Conservation (phyloP, 2,329 filamentous ascomycete genomes). For the Sordariomycetes sp. region DNA sequence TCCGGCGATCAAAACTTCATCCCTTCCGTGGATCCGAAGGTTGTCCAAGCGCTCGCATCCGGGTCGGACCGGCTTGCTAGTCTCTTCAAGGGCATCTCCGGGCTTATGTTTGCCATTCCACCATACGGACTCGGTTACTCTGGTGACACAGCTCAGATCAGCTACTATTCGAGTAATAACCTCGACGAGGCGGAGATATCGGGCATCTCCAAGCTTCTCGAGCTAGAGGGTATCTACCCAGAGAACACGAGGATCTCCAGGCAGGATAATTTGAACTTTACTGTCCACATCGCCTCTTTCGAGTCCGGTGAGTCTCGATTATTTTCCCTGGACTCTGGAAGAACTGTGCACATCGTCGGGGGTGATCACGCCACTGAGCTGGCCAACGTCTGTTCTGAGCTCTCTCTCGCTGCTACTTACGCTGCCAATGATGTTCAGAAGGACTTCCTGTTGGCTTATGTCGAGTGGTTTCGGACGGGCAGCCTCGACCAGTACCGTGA, state of each 20-base stretch:
- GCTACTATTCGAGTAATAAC: constrained; percentile 38
- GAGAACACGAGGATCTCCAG: constrained; percentile 39
- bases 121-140: constrained; percentile 44
- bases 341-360: constrained; percentile 20
- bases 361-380: constrained; percentile 41
- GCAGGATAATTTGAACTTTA: constrained; percentile 20
- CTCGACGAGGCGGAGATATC: constrained; percentile 39
- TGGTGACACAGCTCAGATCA: constrained; percentile 33
- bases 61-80: constrained; percentile 22
- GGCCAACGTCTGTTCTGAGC: constrained; percentile 28
- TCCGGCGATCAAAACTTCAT: constrained; percentile 49
- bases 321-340: background rate
- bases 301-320: constrained; percentile 6
- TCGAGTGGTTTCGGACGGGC: constrained; percentile 40
- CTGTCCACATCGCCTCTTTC: constrained; percentile 27
- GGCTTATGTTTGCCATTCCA: constrained; percentile 31
- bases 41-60: constrained; percentile 27
- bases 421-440: constrained; percentile 38
- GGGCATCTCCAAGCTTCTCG: constrained; percentile 34
- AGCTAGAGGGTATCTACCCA: constrained; percentile 33
- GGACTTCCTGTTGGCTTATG: constrained; percentile 36
- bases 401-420: constrained; percentile 31
- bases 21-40: constrained; percentile 27
- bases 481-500: constrained; percentile 40
- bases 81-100: constrained; percentile 25